Conservation (phyloP, 2,329 filamentous ascomycete species). For the Akanthomyces uredinophilus region DNA sequence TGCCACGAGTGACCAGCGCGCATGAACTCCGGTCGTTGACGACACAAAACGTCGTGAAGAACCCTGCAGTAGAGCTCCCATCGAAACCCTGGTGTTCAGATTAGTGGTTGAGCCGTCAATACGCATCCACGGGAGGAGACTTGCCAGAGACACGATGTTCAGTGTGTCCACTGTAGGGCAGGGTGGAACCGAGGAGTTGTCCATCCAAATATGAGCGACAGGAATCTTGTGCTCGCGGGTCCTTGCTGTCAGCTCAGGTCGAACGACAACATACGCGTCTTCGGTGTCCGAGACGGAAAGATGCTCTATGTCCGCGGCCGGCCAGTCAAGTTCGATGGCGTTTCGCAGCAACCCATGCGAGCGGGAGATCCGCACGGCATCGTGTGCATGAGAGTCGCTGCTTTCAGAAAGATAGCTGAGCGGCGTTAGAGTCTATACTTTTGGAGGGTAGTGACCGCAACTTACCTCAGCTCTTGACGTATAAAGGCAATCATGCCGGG, state of each 20-base stretch:
- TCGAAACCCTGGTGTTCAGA: slow-evolving; percentile 16
- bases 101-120: neutral
- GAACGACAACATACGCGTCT: slow-evolving; percentile 20
- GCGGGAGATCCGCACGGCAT: neutral
- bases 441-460: too few species aligned
- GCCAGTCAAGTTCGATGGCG: slow-evolving; percentile 17
- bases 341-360: neutral
- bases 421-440: neutral
- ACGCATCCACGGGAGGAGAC: neutral
- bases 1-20: slow-evolving; percentile 24
- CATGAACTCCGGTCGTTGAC: slow-evolving; percentile 20
- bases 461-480: neutral
- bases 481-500: neutral
- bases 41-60: slow-evolving; percentile 27
- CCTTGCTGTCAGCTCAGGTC: slow-evolving; percentile 18
- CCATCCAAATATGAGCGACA: slow-evolving; percentile 19
- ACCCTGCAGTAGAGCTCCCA: slow-evolving; percentile 21
- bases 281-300: slow-evolving; percentile 16
- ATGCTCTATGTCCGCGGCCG: slow-evolving; percentile 20
- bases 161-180: slow-evolving; percentile 12
- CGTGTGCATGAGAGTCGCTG: neutral
- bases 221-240: slow-evolving; percentile 22
- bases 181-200: neutral
- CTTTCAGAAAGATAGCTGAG: neutral
- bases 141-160: slow-evolving; percentile 19